These are phyloP conservation scores for Claviceps spartinae DNA, from an alignment of 2,329 filamentous ascomycete genomes.

Conservation along the genomic window DNA sequence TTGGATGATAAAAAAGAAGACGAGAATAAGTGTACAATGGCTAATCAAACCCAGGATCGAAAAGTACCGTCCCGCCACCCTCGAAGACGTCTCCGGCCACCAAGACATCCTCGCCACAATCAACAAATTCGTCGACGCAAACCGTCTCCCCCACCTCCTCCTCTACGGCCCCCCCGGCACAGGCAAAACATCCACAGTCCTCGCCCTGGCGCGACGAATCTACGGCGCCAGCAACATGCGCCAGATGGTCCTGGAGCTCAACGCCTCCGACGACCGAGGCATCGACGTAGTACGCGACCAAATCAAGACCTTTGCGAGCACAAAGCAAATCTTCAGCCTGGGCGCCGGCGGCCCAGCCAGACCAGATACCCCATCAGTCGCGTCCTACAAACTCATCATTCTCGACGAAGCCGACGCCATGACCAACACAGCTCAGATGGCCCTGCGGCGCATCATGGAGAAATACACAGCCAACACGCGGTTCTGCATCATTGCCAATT, in stretches of 20 bases:
- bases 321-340: conserved; percentile 83
- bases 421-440: conserved; percentile 99
- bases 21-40: not conserved
- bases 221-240: conserved; percentile 87
- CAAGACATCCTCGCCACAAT: conserved; percentile 95
- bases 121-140: conserved; percentile 92
- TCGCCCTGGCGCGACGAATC: conserved; percentile 83
- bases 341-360: conserved; percentile 40
- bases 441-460: conserved; percentile 91
- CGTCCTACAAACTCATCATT: conserved; percentile 82
- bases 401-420: conserved; percentile 98
- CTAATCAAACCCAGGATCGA: conserved; percentile 54
- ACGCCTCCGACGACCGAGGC: conserved; percentile 91
- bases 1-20: too few species aligned
- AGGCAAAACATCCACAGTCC: conserved; percentile 92
- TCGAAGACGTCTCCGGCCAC: conserved; percentile 89
- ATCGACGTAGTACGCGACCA: conserved; percentile 97
- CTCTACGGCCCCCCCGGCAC: conserved; percentile 95
- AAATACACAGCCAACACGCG: conserved; percentile 97
- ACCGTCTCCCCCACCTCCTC: conserved; percentile 86
- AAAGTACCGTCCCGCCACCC: conserved; percentile 82
- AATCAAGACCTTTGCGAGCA: conserved; percentile 98
- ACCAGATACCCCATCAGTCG: not conserved
- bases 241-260: conserved; percentile 96
- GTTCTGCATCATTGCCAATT: conserved; percentile 98